These are phyloP conservation scores for Chlorella sp. DNA, from an alignment of 139 green algal genomes.

Conservation along the genomic window DNA sequence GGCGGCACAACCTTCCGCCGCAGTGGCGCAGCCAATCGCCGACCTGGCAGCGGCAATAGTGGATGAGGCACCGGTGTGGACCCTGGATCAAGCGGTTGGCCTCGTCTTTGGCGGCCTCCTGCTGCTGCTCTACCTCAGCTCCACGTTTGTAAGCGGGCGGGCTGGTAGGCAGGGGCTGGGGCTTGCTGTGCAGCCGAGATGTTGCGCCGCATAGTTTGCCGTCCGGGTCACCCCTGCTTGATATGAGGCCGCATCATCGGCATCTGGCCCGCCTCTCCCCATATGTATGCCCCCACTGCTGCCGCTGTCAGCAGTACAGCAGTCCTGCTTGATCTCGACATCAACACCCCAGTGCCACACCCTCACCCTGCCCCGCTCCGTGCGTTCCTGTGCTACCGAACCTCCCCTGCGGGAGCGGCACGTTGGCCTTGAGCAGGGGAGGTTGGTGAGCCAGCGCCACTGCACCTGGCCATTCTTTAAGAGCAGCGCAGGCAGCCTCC, in stretches of 20 bases:
- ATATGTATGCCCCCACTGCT: no score
- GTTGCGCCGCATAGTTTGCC: background rate
- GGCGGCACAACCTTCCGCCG: background rate
- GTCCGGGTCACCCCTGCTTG: background rate
- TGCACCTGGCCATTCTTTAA: no score
- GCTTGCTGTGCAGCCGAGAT: background rate
- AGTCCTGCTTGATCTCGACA: no score
- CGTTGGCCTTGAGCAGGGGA: no score
- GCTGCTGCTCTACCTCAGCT: slow-evolving; percentile 58
- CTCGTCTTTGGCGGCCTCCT: slow-evolving; percentile 78
- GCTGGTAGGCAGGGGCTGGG: background rate
- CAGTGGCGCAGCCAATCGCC: background rate
- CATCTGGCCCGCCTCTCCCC: no score
- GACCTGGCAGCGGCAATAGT: slow-evolving; percentile 26
- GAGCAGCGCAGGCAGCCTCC: background rate
- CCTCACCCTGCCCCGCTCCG: no score
- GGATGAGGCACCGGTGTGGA: slow-evolving; percentile 76
- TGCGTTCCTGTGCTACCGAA: no score
- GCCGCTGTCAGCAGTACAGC: no score
- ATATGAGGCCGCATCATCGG: background rate
- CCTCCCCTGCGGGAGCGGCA: no score
- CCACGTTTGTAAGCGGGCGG: slow-evolving; percentile 25
- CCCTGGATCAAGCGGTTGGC: slow-evolving; percentile 82
- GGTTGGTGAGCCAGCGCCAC: no score
- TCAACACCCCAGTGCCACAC: no score